phyloP scores from a whole-genome alignment of 768 basidiomycete genomes.

The Hydnomerulius pinastri region DNA sequence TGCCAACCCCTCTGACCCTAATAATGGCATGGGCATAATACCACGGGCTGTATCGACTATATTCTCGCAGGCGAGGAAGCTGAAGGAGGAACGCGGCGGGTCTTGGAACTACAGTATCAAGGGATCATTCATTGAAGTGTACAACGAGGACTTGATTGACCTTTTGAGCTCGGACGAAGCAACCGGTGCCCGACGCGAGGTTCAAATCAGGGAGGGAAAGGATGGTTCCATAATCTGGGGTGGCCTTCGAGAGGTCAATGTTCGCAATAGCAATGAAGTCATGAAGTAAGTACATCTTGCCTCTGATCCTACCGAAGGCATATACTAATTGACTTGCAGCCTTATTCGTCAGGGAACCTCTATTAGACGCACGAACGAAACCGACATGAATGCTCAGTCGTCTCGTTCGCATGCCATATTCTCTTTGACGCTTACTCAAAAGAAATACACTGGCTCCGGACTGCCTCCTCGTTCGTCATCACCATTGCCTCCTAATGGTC shows the following conservation, averaged over 20 bases:
- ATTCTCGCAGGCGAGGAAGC: conserved; percentile 74
- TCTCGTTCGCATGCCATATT: conserved; percentile 99
- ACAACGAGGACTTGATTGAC: conserved; percentile 99
- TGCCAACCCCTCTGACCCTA: conserved; percentile 77
- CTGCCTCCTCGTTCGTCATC: conserved; percentile 75
- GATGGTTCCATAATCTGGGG: conserved; percentile 97
- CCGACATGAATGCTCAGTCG: conserved; percentile 98
- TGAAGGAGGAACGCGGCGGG: conserved; percentile 72
- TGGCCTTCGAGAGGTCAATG: conserved; percentile 88
- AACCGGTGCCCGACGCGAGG: conserved; percentile 71
- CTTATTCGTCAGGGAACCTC: conserved; percentile 88
- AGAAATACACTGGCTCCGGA: conserved; percentile 75
- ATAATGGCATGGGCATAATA: conserved; percentile 91
- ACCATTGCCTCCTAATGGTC: conserved; percentile 70
- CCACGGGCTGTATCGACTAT: conserved; percentile 91
- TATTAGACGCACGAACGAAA: conserved; percentile 92
- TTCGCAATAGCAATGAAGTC: conserved; percentile 83
- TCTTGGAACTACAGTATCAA: conserved; percentile 81
- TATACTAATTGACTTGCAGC: conserved; percentile 44
- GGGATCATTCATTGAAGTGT: conserved; percentile 95
- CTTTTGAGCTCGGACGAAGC: conserved; percentile 76
- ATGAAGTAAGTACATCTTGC: conserved; percentile 69
- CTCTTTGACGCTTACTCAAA: conserved; percentile 91
- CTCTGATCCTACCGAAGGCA: conserved; percentile 7
- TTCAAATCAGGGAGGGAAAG: conserved; percentile 96